These are phyloP conservation scores for Rhodotorula babjevae DNA, from an alignment of 768 basidiomycete species.

Conservation along the genomic window DNA sequence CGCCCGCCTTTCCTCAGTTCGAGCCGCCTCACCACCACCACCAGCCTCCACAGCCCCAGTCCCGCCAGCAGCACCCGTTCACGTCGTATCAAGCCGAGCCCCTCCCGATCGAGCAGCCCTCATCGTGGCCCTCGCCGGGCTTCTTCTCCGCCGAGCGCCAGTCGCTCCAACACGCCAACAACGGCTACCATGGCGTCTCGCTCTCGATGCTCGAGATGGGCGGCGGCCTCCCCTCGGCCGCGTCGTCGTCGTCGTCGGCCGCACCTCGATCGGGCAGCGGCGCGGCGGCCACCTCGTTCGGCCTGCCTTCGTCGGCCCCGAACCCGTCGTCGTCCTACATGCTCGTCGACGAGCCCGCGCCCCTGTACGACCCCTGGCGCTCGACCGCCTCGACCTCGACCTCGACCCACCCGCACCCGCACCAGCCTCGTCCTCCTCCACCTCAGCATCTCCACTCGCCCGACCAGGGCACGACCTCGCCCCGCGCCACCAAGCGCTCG, in stretches of 20 bases:
- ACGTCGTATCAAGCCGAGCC: too few relatives aligned
- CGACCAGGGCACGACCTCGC: not conserved
- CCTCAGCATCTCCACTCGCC: not conserved
- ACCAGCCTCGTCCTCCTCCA: not conserved
- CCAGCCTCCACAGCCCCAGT: too few relatives aligned
- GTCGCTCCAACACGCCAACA: not conserved
- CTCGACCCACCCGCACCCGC: too few relatives aligned
- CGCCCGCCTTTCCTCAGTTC: too few relatives aligned
- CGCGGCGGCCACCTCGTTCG: too few relatives aligned
- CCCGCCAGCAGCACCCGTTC: not conserved
- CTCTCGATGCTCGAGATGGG: constrained; percentile 8
- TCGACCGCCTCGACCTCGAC: too few relatives aligned
- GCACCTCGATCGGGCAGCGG: not conserved
- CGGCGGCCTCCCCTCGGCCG: too few relatives aligned
- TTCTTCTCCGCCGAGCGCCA: too few relatives aligned
- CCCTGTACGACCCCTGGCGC: too few relatives aligned
- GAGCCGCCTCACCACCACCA: too few relatives aligned
- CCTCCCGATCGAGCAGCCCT: too few relatives aligned
- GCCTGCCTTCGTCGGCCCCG: not conserved
- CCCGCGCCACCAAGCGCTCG: not conserved
- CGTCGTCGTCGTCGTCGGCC: not conserved
- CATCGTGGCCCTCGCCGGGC: too few relatives aligned
- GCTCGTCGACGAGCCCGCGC: not conserved
- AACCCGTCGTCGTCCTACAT: not conserved
- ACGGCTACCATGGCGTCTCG: not conserved